Base-by-base conservation (phyloP, 805 yeast species). In the Candida succiphila region DNA sequence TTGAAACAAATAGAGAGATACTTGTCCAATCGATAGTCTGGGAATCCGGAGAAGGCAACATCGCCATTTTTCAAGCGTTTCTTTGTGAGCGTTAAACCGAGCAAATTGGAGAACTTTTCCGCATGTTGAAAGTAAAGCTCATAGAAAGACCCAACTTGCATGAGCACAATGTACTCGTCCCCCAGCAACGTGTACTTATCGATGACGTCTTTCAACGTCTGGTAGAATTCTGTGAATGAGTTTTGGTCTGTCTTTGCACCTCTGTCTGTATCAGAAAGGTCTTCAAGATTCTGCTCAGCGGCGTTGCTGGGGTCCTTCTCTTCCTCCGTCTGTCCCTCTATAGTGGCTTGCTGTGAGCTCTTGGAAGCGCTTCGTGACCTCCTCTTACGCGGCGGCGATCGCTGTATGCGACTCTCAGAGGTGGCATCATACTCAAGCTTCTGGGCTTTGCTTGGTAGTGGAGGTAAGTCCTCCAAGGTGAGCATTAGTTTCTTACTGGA, bases 41-140 rank as follows among this genome's bases (percentile, higher is more conserved):
- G 98, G 46, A 92, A 92, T 0, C 98, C 98, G 0, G 96, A 85
- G 82, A 92, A 86, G 0, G 94, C 74, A 1, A 81, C 67, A 20
- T 62, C 62, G 36, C 60, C 58, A 16, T 52, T 54, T 16, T 58
- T 58, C 26, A 72, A 66, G 34, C 60, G 60, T 45, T 72, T 68
- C 25, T 61, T 61, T 0, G 95, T 81, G 2, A 87, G 65, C 30
- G 83, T 77, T 20, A 89, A 54, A 20, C 87, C 87, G 34, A 92
- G 56, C 34, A 72, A 54, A 2, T 82, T 78, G 0, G 85, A 94
- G 49, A 68, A 76, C 29, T 65, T 66, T 8, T 75, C 72, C 1
- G 97, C 97, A 39, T 87, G 94, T 34, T 88, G 88, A 48, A 83
- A 86, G 50, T 92, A 92, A 4, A 89, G 59, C 57, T 85, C 95